Base-by-base conservation (phyloP, 2,329 filamentous ascomycete species). In the Bretziella fagacearum region DNA sequence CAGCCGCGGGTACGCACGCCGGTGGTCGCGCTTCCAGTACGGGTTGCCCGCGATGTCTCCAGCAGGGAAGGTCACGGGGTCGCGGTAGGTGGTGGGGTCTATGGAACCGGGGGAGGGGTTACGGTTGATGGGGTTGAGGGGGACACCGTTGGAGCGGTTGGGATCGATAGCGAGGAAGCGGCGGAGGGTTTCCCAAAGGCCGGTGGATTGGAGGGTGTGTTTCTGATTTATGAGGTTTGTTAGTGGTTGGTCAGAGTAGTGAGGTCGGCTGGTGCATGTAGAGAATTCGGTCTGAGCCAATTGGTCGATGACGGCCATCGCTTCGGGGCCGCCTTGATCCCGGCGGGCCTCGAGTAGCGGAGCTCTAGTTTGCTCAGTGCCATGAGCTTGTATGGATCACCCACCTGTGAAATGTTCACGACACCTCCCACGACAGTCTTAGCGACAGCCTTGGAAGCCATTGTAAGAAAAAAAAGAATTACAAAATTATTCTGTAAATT, bases 121-220 rank as follows among this genome's bases (percentile, higher is more conserved):
- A 56, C 91, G 87, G 74, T 75, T 95, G 68, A 87, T 80, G 33
- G 86, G 79, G 73, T 96, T 96, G 58, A 98, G 69, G 40, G 91
- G 91, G 17, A 98, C 69, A 63, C 91, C 91, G 58, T 81, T 86
- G 55, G 87, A 95, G 54, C 91, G 87, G 59, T 84, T 77, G 29
- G 86, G 74, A 62, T 94, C 89, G 58, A 98, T 68, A 55, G 85
- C 77, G 55, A 95, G 64, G 56, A 80, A 61, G 55, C 78, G 76
- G 62, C 87, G 86, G 62, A 98, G 67, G 48, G 68, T 68, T 60
- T 89, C 86, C 83, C 85, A 96, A 63, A 96, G 68, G 33, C 91
- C 91, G 32, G 72, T 76, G 44, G 89, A 91, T 61, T 94, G 84
- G 53, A 96, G 70, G 29, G 87, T 93, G 68, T 98, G 89, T 83